Conservation (phyloP, 805 yeast species). For the Clavispora vitiphila region DNA sequence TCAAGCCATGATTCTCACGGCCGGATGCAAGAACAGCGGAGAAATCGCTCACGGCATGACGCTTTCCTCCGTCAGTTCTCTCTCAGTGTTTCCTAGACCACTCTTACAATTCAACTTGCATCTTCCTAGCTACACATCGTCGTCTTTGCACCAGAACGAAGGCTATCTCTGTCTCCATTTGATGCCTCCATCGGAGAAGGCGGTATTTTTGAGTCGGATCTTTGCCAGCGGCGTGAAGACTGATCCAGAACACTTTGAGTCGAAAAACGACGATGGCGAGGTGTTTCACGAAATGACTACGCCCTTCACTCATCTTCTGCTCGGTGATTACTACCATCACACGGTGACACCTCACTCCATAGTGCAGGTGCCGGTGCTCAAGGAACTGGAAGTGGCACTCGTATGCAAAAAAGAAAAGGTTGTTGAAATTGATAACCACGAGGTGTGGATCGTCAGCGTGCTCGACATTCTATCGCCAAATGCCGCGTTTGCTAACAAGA, state of each 20-base stretch:
- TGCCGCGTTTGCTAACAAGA: constrained; percentile 5
- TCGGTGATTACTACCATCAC: constrained; percentile 26
- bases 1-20: constrained; percentile 42
- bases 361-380: constrained; percentile 50
- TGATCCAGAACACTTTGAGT: constrained; percentile 20
- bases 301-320: constrained; percentile 45
- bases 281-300: constrained; percentile 42
- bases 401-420: constrained; percentile 54
- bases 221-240: constrained; percentile 60
- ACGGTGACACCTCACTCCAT: constrained; percentile 10
- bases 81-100: constrained; percentile 74
- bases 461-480: constrained; percentile 44
- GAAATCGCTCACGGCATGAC: constrained; percentile 62
- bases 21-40: constrained; percentile 13
- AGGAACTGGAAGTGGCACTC: constrained; percentile 53
- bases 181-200: constrained; percentile 52
- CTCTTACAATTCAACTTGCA: constrained; percentile 82
- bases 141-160: constrained; percentile 49
- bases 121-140: constrained; percentile 78
- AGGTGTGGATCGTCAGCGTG: constrained; percentile 84
- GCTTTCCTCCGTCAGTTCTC: constrained; percentile 77
- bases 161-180: constrained; percentile 66
- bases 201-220: constrained; percentile 57
- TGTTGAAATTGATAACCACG: constrained; percentile 74
- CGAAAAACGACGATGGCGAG: constrained; percentile 25